These are phyloP conservation scores for Adansonia digitata DNA, from an alignment of 345 rosid species.

Conservation along the genomic window DNA sequence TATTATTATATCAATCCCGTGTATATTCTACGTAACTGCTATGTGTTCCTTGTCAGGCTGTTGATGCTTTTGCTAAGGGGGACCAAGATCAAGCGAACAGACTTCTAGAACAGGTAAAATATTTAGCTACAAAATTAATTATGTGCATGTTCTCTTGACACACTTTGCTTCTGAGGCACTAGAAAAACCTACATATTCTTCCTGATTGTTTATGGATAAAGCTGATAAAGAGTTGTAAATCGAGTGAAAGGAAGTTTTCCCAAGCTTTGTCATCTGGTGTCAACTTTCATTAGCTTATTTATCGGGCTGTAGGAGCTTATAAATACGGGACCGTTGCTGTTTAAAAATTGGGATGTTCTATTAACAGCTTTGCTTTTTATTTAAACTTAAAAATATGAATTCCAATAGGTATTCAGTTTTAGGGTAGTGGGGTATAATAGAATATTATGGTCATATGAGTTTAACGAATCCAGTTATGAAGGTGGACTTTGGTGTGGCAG, in stretches of 20 bases:
- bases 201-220: background rate
- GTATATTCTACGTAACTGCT: conserved; percentile 5
- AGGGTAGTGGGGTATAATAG: background rate
- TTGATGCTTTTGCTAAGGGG: conserved; percentile 40
- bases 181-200: background rate
- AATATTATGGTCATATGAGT: background rate
- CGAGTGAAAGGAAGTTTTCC: background rate
- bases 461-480: background rate
- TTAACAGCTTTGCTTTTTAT: background rate
- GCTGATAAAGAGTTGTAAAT: background rate
- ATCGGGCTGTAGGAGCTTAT: background rate
- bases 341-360: background rate
- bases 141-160: background rate
- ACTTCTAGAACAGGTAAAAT: conserved; percentile 40
- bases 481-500: conserved; percentile 32
- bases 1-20: background rate
- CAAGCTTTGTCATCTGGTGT: background rate
- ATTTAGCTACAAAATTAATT: background rate
- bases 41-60: conserved; percentile 37
- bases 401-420: background rate
- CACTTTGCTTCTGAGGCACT: background rate
- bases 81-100: conserved; percentile 36
- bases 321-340: background rate
- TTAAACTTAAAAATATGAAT: background rate
- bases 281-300: background rate